Evolutionary conservation across 2,329 filamentous ascomycete genomes (phyloP).

Genomic region (Aspergillus persii): DNA sequence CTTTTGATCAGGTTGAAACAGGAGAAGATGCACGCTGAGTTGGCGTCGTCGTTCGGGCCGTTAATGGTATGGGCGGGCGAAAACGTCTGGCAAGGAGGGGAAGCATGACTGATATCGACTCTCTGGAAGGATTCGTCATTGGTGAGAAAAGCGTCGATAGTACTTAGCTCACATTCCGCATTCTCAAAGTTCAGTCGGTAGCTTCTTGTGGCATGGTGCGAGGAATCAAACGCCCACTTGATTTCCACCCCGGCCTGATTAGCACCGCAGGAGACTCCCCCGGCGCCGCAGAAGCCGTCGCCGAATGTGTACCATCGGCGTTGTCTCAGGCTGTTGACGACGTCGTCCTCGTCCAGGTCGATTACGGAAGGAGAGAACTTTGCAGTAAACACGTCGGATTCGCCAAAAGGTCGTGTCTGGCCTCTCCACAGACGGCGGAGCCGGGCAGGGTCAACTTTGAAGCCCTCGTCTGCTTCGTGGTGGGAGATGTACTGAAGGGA

Average conservation of each 20-base stretch:
- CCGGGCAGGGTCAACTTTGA: constrained; percentile 5
- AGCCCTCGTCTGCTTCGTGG: constrained; percentile 29
- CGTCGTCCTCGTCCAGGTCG: constrained; percentile 10
- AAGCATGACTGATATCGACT: constrained; percentile 71
- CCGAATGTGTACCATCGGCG: constrained; percentile 60
- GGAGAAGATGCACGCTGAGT: constrained; percentile 57
- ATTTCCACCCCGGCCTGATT: constrained; percentile 57
- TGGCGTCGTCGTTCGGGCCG: constrained; percentile 61
- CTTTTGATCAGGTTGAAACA: constrained; percentile 55
- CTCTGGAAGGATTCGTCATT: constrained; percentile 33
- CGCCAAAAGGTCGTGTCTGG: constrained; percentile 30
- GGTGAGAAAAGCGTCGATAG: constrained; percentile 48
- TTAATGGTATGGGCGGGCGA: constrained; percentile 67
- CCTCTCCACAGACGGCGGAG: constrained; percentile 37
- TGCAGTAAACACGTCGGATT: constrained; percentile 2
- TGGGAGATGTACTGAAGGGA: constrained; percentile 30
- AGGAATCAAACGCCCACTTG: constrained; percentile 64
- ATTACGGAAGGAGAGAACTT: constrained; percentile 1
- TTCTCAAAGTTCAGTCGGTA: constrained; percentile 59
- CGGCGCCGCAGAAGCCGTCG: constrained; percentile 71
- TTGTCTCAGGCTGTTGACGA: constrained; percentile 20
- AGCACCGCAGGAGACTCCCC: constrained; percentile 61
- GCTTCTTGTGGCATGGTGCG: constrained; percentile 55
- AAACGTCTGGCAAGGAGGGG: constrained; percentile 74
- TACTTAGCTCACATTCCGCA: constrained; percentile 32